Evolutionary conservation across 1,139 yeast species (phyloP).

Genomic region (Arxiozyma bovina): DNA sequence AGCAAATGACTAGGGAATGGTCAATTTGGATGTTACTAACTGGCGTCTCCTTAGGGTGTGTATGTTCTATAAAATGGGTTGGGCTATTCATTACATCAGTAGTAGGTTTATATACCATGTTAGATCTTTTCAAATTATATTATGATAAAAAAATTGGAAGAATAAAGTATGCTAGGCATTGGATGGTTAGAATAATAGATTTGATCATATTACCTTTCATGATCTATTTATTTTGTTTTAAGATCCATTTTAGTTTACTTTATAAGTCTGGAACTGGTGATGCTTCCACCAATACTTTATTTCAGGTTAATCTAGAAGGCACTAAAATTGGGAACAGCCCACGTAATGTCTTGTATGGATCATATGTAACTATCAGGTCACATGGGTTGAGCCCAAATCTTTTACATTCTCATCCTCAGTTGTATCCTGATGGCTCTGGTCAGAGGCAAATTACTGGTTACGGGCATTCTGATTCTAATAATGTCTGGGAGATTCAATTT

Average conservation of each 20-base stretch:
- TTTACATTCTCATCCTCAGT: conserved; percentile 60
- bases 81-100: conserved; percentile 79
- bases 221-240: conserved; percentile 65
- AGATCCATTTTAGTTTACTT: conserved; percentile 67
- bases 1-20: conserved; percentile 42
- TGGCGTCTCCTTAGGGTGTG: conserved; percentile 85
- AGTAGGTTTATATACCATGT: conserved; percentile 76
- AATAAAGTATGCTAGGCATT: conserved; percentile 48
- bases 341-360: conserved; percentile 52
- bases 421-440: conserved; percentile 63
- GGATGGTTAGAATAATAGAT: conserved; percentile 59
- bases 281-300: conserved; percentile 59
- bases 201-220: conserved; percentile 67
- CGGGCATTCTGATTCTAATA: conserved; percentile 63
- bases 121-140: conserved; percentile 61
- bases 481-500: conserved; percentile 51
- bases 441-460: conserved; percentile 73
- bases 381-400: conserved; percentile 66
- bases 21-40: conserved; percentile 52
- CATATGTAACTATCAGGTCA: conserved; percentile 56
- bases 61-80: conserved; percentile 91
- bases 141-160: conserved; percentile 37
- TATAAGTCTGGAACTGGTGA: conserved; percentile 75
- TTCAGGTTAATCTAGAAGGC: conserved; percentile 58
- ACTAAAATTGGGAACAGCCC: conserved; percentile 49